These are phyloP conservation scores for Coemansia sp. DNA, from an alignment of 192 early-diverging fungal genomes.

Conservation along the genomic window DNA sequence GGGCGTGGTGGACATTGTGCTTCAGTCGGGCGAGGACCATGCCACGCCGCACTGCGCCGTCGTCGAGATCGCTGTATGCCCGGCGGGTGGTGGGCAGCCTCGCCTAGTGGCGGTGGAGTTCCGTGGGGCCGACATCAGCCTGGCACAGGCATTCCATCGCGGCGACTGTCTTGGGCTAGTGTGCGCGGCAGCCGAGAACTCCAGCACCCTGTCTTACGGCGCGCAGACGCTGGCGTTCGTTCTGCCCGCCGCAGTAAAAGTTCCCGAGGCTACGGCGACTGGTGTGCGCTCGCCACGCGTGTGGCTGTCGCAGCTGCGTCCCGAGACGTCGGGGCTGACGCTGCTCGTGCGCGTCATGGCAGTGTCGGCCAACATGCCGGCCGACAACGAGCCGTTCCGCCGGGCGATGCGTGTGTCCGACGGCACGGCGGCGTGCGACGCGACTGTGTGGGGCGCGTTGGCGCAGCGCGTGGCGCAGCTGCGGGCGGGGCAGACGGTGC, in stretches of 20 bases:
- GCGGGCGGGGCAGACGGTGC: constrained; percentile 42
- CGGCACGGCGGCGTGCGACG: constrained; percentile 29
- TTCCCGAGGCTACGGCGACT: neutral
- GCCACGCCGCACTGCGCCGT: neutral
- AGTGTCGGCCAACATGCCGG: constrained; percentile 40
- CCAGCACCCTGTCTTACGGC: constrained; percentile 28
- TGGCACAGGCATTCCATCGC: constrained; percentile 22
- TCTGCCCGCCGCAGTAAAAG: neutral
- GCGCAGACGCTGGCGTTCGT: constrained; percentile 44
- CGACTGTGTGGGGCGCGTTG: constrained; percentile 44
- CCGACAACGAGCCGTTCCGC: neutral
- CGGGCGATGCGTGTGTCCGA: constrained; percentile 44
- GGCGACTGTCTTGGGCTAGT: constrained; percentile 39
- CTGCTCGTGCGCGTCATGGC: constrained; percentile 41
- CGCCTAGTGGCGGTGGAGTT: constrained; percentile 19
- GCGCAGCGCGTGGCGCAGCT: constrained; percentile 27
- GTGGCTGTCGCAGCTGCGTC: constrained; percentile 16
- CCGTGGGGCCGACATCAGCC: constrained; percentile 17
- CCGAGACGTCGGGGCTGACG: constrained; percentile 33
- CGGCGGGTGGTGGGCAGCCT: constrained; percentile 3
- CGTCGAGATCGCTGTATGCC: neutral
- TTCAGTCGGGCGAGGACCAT: neutral
- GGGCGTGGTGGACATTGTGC: constrained; percentile 25
- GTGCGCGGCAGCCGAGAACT: constrained; percentile 18
- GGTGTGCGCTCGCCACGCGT: neutral